phyloP scores from a whole-genome alignment of 176 grass and related monocot species.

The Musa schizocarpa region DNA sequence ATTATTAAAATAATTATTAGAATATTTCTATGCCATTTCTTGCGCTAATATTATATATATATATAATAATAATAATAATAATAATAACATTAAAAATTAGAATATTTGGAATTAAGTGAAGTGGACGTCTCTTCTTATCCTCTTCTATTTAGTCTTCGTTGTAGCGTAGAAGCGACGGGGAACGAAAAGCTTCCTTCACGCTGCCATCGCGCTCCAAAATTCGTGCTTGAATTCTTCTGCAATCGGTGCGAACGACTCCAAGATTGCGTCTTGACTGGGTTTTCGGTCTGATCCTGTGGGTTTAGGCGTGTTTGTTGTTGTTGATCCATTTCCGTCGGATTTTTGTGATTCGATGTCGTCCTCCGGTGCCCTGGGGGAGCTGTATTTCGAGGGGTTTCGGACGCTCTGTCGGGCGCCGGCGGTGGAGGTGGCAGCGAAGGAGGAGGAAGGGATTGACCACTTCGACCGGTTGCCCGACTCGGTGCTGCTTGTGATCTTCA shows the following conservation, averaged over 20 bases:
- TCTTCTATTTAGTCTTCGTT: no score
- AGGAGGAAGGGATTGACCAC: background rate
- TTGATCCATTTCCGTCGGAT: background rate
- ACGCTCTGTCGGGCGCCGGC: background rate
- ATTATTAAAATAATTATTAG: no score
- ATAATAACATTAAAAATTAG: no score
- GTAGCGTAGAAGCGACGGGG: no score
- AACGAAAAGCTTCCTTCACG: background rate
- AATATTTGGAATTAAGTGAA: no score
- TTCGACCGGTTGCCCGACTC: slow-evolving; percentile 13
- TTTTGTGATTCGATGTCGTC: background rate
- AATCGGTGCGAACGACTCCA: background rate
- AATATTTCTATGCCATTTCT: no score
- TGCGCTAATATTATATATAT: no score
- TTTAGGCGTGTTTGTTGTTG: background rate
- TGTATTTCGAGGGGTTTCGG: slow-evolving; percentile 1
- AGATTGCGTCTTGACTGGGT: background rate
- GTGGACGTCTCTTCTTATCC: no score
- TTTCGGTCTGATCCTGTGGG: background rate
- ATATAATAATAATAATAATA: no score
- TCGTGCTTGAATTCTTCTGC: background rate
- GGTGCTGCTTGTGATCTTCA: slow-evolving; percentile 13
- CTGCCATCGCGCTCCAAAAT: background rate
- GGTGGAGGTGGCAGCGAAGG: background rate
- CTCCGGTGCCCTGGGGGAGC: background rate